phyloP scores from a whole-genome alignment of 2,329 filamentous ascomycete species.

The Colletotrichum aenigma region DNA sequence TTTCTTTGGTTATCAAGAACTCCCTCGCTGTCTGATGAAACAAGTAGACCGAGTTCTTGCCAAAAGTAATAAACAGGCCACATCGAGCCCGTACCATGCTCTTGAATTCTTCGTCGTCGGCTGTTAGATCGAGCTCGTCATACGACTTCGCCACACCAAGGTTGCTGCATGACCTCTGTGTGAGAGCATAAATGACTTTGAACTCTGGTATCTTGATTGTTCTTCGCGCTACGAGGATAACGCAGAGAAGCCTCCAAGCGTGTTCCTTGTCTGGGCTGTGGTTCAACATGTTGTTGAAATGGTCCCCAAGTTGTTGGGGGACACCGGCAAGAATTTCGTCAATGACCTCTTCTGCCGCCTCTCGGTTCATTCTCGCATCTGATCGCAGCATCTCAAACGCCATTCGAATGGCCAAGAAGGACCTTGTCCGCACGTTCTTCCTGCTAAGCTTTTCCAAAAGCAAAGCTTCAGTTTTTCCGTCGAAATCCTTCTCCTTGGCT shows the following conservation, averaged over 20 bases:
- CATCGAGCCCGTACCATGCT: not conserved
- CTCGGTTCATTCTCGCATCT: not conserved
- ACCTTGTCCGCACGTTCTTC: not conserved
- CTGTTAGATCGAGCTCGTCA: not conserved
- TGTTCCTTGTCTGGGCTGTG: not conserved
- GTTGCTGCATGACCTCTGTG: not conserved
- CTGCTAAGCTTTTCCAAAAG: not conserved
- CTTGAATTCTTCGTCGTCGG: not conserved
- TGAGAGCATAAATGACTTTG: not conserved
- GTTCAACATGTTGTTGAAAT: not conserved
- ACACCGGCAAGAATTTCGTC: not conserved
- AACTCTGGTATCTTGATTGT: not conserved
- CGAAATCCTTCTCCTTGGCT: not conserved
- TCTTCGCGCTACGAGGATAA: not conserved
- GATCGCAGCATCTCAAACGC: not conserved
- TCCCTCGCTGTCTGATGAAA: not conserved
- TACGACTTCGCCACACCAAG: not conserved
- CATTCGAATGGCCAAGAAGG: not conserved
- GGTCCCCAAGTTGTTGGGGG: not conserved
- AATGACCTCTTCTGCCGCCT: not conserved
- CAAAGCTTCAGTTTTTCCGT: not conserved
- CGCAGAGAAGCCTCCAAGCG: not conserved
- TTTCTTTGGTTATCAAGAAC: not conserved
- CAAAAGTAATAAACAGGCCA: not conserved
- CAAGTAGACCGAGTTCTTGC: not conserved